A percentile compares a stretch with the other conserved stretches of the same genome.
Conservation (phyloP, 805 yeast species). For the Pichia scutulata region DNA sequence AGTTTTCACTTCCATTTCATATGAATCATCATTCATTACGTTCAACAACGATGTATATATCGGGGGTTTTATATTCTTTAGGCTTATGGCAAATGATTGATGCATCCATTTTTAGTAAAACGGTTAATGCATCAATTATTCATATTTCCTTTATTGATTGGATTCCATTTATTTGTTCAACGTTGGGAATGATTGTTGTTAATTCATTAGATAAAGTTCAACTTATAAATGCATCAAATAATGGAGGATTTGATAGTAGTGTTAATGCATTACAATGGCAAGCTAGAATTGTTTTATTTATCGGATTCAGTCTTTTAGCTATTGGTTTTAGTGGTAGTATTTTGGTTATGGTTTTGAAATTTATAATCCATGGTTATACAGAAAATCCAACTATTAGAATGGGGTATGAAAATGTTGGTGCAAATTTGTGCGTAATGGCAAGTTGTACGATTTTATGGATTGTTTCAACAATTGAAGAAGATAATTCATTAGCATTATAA, state of each 20-base stretch:
- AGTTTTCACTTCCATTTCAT: conserved; percentile 62
- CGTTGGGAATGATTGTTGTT: conserved; percentile 81
- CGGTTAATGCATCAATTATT: conserved; percentile 75
- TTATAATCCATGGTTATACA: conserved; percentile 63
- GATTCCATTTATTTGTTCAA: conserved; percentile 87
- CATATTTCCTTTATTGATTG: conserved; percentile 92
- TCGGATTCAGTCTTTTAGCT: conserved; percentile 88
- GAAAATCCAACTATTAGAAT: conserved; percentile 85
- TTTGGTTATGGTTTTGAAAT: conserved; percentile 80
- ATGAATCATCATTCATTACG: conserved; percentile 54
- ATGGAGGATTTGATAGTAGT: conserved; percentile 25
- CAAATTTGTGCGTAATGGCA: conserved; percentile 72
- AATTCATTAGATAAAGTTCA: conserved; percentile 63
- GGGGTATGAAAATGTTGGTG: conserved; percentile 85
- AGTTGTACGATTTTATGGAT: conserved; percentile 90
- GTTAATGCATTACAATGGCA: conserved; percentile 65
- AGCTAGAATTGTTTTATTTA: conserved; percentile 80
- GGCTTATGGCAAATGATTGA: conserved; percentile 90
- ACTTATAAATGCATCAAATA: conserved; percentile 21
- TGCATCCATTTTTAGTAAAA: conserved; percentile 78
- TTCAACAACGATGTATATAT: conserved; percentile 65
- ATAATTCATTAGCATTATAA: conserved; percentile 73
- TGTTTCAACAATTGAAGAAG: conserved; percentile 93
- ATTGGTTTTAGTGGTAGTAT: conserved; percentile 92
- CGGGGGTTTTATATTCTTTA: conserved; percentile 70